These are phyloP conservation scores for Austroboletus olivaceoglutinosus DNA, from an alignment of 1,284 basidiomycete species.

Conservation along the genomic window DNA sequence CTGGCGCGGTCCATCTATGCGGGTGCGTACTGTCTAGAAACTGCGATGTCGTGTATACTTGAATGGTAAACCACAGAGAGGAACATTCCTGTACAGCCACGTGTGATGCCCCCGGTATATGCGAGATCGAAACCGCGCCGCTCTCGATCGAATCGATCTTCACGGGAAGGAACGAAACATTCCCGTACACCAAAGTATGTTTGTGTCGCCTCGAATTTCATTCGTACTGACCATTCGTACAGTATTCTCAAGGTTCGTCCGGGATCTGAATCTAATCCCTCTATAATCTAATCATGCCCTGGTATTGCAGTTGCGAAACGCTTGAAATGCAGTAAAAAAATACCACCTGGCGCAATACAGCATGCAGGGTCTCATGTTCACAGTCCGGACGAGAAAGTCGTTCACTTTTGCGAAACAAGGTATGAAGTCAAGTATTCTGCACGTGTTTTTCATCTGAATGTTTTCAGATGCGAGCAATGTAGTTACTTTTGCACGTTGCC, in stretches of 20 bases:
- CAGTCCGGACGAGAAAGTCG: constrained; percentile 38
- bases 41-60: background rate
- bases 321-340: constrained; percentile 45
- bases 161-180: constrained; percentile 44
- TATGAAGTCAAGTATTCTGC: constrained; percentile 15
- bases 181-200: constrained; percentile 53
- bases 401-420: constrained; percentile 53
- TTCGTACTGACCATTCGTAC: no score
- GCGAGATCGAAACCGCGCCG: constrained; percentile 56
- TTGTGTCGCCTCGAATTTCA: no score
- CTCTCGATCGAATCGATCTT: constrained; percentile 59
- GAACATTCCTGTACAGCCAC: constrained; percentile 45
- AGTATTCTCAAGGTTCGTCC: constrained; percentile 31
- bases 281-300: no score
- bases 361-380: constrained; percentile 53
- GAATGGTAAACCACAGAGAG: constrained; percentile 37
- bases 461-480: constrained; percentile 49
- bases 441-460: background rate
- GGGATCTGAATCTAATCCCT: no score
- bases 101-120: constrained; percentile 49
- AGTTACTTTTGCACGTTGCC: constrained; percentile 60
- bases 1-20: constrained; percentile 50
- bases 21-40: constrained; percentile 42
- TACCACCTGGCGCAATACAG: constrained; percentile 40
- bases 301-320: constrained; percentile 48